Evolutionary conservation across 495 filamentous ascomycete genomes (phyloP).

Genomic region (Aspergillus sclerotiicarbonarius): DNA sequence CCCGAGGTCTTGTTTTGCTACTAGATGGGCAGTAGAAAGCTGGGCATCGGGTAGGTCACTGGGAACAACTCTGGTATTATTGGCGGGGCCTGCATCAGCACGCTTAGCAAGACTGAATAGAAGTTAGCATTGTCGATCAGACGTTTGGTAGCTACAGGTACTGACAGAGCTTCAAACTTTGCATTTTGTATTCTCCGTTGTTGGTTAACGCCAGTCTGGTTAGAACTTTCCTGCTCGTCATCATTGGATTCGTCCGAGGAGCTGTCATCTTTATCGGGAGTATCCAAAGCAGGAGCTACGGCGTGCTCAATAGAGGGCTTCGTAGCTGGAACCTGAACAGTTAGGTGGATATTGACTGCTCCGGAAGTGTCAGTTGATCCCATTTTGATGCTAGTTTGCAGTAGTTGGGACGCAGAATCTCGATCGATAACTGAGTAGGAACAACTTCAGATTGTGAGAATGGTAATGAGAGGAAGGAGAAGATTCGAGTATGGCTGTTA

Average conservation of each 20-base stretch:
- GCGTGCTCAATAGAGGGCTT: background rate
- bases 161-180: slow-evolving; percentile 53
- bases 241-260: slow-evolving; percentile 32
- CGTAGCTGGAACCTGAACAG: background rate
- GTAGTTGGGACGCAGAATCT: background rate
- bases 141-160: background rate
- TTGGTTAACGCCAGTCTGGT: slow-evolving; percentile 41
- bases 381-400: background rate
- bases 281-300: background rate
- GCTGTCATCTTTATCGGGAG: slow-evolving; percentile 5
- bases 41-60: slow-evolving; percentile 19
- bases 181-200: slow-evolving; percentile 49
- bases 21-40: slow-evolving; percentile 42
- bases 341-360: background rate
- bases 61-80: slow-evolving; percentile 27
- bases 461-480: background rate
- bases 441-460: background rate
- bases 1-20: slow-evolving; percentile 41
- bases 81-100: slow-evolving; percentile 30
- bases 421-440: background rate
- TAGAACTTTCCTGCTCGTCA: slow-evolving; percentile 26
- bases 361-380: background rate
- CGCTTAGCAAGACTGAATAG: slow-evolving; percentile 39
- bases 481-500: background rate
- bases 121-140: slow-evolving; percentile 18